Percentiles rank a stretch among this genome's conserved stretches.
Conservation (phyloP, 2,329 filamentous ascomycete species). For the Penicillium sclerotigenum region DNA sequence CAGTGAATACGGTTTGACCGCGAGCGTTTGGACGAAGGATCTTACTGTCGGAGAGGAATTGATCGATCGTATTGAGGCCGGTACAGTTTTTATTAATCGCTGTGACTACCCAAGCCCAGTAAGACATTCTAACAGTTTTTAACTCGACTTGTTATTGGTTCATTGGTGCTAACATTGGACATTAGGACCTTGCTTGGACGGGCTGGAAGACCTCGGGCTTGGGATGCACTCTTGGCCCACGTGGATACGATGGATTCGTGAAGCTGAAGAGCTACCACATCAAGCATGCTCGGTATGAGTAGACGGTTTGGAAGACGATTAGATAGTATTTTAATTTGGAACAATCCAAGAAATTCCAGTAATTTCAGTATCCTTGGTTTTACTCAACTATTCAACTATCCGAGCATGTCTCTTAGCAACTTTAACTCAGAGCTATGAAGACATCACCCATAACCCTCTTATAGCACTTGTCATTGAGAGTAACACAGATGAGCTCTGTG, state of each 20-base stretch:
- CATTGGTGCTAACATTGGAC: neutral
- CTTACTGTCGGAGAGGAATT: slow-evolving; percentile 68
- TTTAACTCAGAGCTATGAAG: neutral
- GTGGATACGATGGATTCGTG: slow-evolving; percentile 87
- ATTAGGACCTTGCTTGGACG: slow-evolving; percentile 80
- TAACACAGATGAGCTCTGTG: neutral
- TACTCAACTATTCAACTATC: neutral
- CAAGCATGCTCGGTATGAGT: slow-evolving; percentile 39
- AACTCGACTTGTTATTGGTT: neutral
- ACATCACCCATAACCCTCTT: neutral
- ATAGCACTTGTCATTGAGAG: too few species aligned
- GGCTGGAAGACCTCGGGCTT: slow-evolving; percentile 94
- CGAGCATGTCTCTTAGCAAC: neutral
- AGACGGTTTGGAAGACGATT: neutral
- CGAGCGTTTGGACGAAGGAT: slow-evolving; percentile 92
- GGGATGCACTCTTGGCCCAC: slow-evolving; percentile 78
- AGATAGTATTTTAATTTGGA: neutral
- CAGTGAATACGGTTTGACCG: slow-evolving; percentile 84
- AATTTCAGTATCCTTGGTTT: neutral
- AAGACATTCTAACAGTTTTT: slow-evolving; percentile 41
- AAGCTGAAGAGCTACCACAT: slow-evolving; percentile 92
- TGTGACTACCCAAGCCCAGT: slow-evolving; percentile 87
- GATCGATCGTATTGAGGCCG: slow-evolving; percentile 76
- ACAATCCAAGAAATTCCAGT: neutral
- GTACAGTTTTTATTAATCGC: slow-evolving; percentile 89